Conservation (phyloP, 139 green algal genomes). For the Chlorella ohadii region DNA sequence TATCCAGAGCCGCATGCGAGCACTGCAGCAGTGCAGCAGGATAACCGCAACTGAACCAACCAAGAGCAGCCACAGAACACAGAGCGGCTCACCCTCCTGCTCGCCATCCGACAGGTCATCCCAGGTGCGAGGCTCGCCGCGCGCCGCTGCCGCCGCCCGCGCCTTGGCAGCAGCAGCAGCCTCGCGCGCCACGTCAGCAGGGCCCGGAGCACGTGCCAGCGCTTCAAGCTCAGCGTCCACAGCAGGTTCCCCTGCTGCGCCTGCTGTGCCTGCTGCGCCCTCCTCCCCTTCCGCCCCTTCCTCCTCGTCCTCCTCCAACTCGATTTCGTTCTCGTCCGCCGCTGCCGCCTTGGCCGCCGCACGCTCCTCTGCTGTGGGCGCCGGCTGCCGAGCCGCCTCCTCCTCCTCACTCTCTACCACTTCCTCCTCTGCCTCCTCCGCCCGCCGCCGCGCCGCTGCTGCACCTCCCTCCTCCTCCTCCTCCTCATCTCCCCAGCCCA, state of each 20-base stretch:
- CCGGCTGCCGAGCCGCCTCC: neutral
- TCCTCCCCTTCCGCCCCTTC: constrained; percentile 1
- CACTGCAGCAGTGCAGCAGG: too few relatives aligned
- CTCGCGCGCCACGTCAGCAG: neutral
- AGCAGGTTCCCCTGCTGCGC: neutral
- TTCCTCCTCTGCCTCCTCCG: constrained; percentile 7
- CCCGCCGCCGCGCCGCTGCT: constrained; percentile 13
- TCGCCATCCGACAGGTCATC: constrained; percentile 40
- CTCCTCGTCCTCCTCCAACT: constrained; percentile 31
- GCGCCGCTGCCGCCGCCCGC: neutral
- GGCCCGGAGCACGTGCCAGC: neutral
- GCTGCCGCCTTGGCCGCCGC: constrained; percentile 21
- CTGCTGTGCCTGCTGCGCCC: neutral
- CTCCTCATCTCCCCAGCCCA: constrained; percentile 43
- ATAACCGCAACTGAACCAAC: too few relatives aligned
- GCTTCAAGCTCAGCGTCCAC: constrained; percentile 18
- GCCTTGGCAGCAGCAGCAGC: neutral
- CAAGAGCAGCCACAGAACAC: too few relatives aligned
- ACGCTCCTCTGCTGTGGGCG: neutral
- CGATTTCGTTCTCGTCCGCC: constrained; percentile 34
- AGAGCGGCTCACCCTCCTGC: constrained; percentile 19
- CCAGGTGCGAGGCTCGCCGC: constrained; percentile 46
- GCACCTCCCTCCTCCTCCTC: neutral
- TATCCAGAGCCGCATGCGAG: too few relatives aligned
- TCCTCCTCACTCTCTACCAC: constrained; percentile 2